Percentiles rank a stretch among this genome's conserved stretches.
Conservation (phyloP, 176 grass and related monocot species). For the Thalia dealbata region DNA sequence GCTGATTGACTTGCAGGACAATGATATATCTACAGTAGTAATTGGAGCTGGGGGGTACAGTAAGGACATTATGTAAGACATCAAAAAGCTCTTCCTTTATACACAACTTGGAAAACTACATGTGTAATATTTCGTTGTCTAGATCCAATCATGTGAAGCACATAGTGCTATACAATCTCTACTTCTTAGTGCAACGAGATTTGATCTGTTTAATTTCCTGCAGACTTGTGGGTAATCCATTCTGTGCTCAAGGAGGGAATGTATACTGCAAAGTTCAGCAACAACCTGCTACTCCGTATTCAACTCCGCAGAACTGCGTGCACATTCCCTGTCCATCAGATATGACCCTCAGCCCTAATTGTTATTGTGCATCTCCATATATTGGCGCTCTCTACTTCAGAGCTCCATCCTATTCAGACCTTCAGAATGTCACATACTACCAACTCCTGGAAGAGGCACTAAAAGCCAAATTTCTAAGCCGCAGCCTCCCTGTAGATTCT, state of each 20-base stretch:
- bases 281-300: constrained; percentile 30
- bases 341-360: constrained; percentile 48
- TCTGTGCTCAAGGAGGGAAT: constrained; percentile 25
- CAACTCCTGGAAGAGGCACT: constrained; percentile 24
- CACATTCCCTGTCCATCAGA: constrained; percentile 23
- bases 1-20: constrained; percentile 60
- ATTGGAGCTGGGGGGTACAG: constrained; percentile 25
- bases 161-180: not conserved
- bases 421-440: constrained; percentile 43
- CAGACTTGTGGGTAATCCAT: constrained; percentile 63
- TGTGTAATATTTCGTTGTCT: too few relatives aligned
- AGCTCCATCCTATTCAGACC: constrained; percentile 63
- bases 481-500: constrained; percentile 29
- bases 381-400: constrained; percentile 59
- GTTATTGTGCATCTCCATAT: constrained; percentile 59
- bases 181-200: not conserved
- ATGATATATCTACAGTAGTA: constrained; percentile 21
- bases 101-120: not conserved
- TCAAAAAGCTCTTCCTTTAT: not conserved
- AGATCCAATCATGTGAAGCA: not conserved
- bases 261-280: constrained; percentile 32
- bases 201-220: not conserved
- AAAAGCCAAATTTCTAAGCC: constrained; percentile 13
- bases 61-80: constrained; percentile 46
- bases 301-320: constrained; percentile 32